Evolutionary conservation across 345 rosid genomes (phyloP).

Genomic region (Brassica incana): DNA sequence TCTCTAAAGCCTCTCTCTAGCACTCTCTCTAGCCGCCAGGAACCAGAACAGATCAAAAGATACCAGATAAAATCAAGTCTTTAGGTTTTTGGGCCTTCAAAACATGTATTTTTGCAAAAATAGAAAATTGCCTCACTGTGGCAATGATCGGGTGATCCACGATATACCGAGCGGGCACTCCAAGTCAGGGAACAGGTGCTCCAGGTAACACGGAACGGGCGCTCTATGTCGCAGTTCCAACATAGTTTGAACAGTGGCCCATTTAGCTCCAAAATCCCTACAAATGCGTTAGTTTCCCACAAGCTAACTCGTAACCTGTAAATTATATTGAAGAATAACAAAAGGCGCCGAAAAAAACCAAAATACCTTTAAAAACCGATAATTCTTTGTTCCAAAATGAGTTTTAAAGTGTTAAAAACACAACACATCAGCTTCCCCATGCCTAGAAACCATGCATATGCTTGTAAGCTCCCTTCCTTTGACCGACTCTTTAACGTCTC

Average conservation of each 20-base stretch:
- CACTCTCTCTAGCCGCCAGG: no score
- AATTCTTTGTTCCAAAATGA: no score
- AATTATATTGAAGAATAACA: not conserved
- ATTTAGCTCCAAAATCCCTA: not conserved
- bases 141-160: no score
- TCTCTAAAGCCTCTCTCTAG: no score
- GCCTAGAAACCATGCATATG: conserved; percentile 23
- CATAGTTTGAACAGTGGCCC: not conserved
- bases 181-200: not conserved
- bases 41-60: no score
- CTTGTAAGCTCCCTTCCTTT: conserved; percentile 20
- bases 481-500: not conserved
- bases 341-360: not conserved
- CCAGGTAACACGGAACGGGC: not conserved
- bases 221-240: not conserved
- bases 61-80: no score
- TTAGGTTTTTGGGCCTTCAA: no score
- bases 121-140: no score
- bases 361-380: no score
- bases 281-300: not conserved
- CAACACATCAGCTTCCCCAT: not conserved
- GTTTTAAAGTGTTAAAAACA: no score
- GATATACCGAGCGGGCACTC: not conserved
- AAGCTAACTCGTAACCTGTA: not conserved
- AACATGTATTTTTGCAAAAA: no score